phyloP scores from a whole-genome alignment of 2,329 filamentous ascomycete genomes.

The Botryotinia calthae region DNA sequence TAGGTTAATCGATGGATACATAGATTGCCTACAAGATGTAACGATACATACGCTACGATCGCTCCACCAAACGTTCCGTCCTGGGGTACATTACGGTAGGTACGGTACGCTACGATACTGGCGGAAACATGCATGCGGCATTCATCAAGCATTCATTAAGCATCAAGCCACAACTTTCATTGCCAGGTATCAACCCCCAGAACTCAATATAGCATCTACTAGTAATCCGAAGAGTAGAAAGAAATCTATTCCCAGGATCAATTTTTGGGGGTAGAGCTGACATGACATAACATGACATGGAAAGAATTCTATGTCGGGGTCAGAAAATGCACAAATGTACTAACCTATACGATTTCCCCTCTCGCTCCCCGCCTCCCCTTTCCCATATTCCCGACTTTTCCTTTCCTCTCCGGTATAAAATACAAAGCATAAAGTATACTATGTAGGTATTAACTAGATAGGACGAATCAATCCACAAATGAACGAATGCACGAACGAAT shows the following conservation, averaged over 20 bases:
- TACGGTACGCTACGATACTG: background rate
- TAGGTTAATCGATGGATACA: too few relatives aligned
- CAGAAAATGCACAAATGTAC: background rate
- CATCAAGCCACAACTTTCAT: background rate
- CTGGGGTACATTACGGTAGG: too few relatives aligned
- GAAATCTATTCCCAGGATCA: background rate
- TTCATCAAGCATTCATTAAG: background rate
- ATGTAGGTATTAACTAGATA: background rate
- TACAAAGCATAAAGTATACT: too few relatives aligned
- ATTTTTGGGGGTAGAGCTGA: background rate
- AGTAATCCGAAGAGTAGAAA: too few relatives aligned
- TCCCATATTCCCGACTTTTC: background rate
- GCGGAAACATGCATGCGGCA: background rate
- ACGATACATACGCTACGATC: too few relatives aligned
- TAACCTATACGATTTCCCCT: background rate
- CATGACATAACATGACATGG: background rate
- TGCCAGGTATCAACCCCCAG: background rate
- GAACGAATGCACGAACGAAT: too few relatives aligned
- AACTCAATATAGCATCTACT: background rate
- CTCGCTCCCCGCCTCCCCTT: too few relatives aligned
- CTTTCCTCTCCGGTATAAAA: background rate
- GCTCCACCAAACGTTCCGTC: too few relatives aligned
- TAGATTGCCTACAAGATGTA: too few relatives aligned
- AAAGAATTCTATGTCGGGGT: background rate
- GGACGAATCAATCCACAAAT: too few relatives aligned